Percentiles rank a stretch among this genome's conserved stretches.
Conservation (phyloP, 169 alveolate genomes). For the Hammondia hammondi region DNA sequence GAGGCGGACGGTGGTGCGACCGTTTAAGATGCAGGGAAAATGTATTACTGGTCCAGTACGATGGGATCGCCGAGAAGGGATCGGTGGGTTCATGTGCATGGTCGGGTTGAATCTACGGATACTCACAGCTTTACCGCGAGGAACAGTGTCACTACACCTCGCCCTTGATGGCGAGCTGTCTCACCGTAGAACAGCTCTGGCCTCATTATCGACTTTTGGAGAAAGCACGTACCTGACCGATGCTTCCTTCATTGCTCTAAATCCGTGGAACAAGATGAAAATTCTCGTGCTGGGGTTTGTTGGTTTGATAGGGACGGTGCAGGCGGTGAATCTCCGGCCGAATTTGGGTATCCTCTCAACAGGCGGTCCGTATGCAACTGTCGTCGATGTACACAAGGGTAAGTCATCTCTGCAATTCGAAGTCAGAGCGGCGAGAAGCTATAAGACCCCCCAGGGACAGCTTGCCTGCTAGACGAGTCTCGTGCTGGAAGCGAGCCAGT, state of each 20-base stretch:
- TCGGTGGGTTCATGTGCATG: too few species aligned
- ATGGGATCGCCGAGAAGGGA: too few species aligned
- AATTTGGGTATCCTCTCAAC: background rate
- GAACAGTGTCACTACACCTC: too few species aligned
- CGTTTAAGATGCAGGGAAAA: too few species aligned
- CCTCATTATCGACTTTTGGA: background rate
- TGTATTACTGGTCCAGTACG: too few species aligned
- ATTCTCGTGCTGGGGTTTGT: background rate
- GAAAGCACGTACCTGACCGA: background rate
- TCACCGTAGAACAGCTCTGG: too few species aligned
- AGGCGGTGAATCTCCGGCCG: slow-evolving; percentile 4
- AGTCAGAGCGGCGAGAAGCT: background rate
- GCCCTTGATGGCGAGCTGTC: too few species aligned
- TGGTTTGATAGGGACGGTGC: background rate
- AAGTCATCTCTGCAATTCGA: background rate
- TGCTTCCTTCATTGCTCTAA: background rate
- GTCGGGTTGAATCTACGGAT: too few species aligned
- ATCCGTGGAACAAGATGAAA: background rate
- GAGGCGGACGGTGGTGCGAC: too few species aligned
- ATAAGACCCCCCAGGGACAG: slow-evolving; percentile 2
- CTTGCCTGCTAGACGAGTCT: slow-evolving; percentile 34
- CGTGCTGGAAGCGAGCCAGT: background rate
- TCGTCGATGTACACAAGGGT: slow-evolving; percentile 45
- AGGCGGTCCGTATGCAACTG: slow-evolving; percentile 17
- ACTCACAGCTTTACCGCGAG: too few species aligned